Evolutionary conservation across 768 basidiomycete species (phyloP).

Genomic region (Ramaria sp.): DNA sequence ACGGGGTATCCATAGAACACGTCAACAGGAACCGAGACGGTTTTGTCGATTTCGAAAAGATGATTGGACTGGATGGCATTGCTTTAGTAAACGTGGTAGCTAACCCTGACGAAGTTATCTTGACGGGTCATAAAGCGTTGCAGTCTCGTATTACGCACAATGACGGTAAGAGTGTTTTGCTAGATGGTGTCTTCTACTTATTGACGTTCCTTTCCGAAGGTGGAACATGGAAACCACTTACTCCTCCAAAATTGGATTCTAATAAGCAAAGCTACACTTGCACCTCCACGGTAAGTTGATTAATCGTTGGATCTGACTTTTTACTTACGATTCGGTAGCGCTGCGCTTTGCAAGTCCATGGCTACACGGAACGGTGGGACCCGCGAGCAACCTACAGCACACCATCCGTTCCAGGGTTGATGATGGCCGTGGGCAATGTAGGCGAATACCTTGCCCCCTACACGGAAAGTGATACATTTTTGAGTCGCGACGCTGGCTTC

Average conservation of each 20-base stretch:
- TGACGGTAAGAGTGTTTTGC: constrained; percentile 52
- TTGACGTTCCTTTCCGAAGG: constrained; percentile 43
- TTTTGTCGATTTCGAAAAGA: constrained; percentile 96
- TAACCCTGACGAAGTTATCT: constrained; percentile 63
- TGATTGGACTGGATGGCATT: constrained; percentile 91
- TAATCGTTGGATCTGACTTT: too few species aligned
- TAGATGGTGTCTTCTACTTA: background rate
- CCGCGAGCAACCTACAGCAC: constrained; percentile 89
- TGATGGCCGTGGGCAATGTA: constrained; percentile 96
- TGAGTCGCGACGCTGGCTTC: constrained; percentile 93
- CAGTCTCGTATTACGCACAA: constrained; percentile 92
- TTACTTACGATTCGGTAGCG: too few species aligned
- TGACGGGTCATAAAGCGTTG: constrained; percentile 63
- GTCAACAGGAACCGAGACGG: constrained; percentile 85
- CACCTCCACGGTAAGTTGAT: constrained; percentile 50
- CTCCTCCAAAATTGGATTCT: constrained; percentile 68
- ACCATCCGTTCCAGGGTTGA: constrained; percentile 81
- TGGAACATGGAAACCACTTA: constrained; percentile 76
- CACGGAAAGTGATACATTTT: constrained; percentile 86
- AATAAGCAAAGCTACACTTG: constrained; percentile 65
- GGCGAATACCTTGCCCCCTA: constrained; percentile 76
- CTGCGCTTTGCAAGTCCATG: constrained; percentile 89
- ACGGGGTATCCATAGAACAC: constrained; percentile 72
- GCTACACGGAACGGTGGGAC: constrained; percentile 88
- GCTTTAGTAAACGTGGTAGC: constrained; percentile 86